Conservation (phyloP, 2,329 filamentous ascomycete species). For the Pseudogymnoascus sp. region DNA sequence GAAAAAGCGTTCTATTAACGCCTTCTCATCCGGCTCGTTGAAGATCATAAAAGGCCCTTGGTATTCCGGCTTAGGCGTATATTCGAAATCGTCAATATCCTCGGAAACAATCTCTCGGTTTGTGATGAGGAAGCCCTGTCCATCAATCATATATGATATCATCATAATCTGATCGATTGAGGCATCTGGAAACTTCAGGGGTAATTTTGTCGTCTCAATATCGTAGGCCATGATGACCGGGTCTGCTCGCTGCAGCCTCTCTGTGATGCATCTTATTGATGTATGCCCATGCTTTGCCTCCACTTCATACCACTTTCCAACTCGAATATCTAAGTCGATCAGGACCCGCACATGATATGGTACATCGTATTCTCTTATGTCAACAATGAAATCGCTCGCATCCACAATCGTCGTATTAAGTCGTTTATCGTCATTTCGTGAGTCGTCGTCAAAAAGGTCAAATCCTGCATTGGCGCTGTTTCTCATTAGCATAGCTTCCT, state of each 20-base stretch:
- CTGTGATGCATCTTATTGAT: slow-evolving; percentile 75
- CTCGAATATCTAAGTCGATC: slow-evolving; percentile 78
- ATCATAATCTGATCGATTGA: slow-evolving; percentile 98
- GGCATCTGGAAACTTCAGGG: slow-evolving; percentile 92
- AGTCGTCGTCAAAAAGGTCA: slow-evolving; percentile 91
- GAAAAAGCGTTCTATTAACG: slow-evolving; percentile 83
- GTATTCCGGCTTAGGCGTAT: slow-evolving; percentile 95
- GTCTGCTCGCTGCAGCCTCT: slow-evolving; percentile 81
- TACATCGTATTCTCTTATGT: slow-evolving; percentile 98
- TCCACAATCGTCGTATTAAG: slow-evolving; percentile 68
- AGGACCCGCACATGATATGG: slow-evolving; percentile 98
- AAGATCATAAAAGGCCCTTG: slow-evolving; percentile 94
- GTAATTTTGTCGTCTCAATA: slow-evolving; percentile 94
- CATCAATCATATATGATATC: slow-evolving; percentile 99
- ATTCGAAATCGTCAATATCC: slow-evolving; percentile 95
- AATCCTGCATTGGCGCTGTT: slow-evolving; percentile 67
- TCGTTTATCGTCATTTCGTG: slow-evolving; percentile 71
- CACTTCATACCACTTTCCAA: slow-evolving; percentile 94
- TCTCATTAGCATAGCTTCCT: slow-evolving; percentile 15
- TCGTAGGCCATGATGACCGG: slow-evolving; percentile 98
- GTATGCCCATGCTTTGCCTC: slow-evolving; percentile 87
- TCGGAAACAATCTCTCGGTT: slow-evolving; percentile 97
- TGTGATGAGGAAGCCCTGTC: slow-evolving; percentile 93
- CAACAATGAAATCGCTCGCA: slow-evolving; percentile 93
- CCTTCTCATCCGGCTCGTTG: slow-evolving; percentile 92